Conservation (phyloP, 164 flowering plant species). For the Liquidambar formosana region DNA sequence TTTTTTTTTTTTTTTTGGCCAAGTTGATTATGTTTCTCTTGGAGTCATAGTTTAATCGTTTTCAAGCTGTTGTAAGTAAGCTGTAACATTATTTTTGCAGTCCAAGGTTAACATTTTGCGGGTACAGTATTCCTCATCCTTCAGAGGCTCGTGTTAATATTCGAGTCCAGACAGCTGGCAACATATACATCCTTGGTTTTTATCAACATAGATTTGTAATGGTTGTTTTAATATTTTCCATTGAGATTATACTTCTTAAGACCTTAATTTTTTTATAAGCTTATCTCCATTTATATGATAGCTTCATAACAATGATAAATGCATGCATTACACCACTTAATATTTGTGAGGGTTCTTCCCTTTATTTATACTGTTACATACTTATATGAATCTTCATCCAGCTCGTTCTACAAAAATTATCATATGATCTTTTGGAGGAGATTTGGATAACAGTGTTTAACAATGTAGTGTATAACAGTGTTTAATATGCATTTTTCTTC, state of each 20-base stretch:
- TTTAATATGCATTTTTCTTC: no score
- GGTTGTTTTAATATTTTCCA: background rate
- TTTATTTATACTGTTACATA: background rate
- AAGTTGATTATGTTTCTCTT: background rate
- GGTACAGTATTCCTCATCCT: constrained; percentile 98
- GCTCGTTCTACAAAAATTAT: background rate
- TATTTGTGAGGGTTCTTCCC: background rate
- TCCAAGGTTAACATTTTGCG: constrained; percentile 73
- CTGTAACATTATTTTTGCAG: constrained; percentile 48
- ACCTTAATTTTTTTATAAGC: background rate
- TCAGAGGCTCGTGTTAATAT: constrained; percentile 83
- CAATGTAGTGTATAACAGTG: no score
- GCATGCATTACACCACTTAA: background rate
- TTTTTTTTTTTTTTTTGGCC: background rate
- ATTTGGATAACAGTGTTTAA: no score
- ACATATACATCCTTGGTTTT: background rate
- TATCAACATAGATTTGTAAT: background rate
- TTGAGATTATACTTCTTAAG: background rate
- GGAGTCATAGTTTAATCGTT: background rate
- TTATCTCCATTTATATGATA: background rate
- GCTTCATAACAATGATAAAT: background rate
- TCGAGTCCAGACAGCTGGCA: constrained; percentile 92
- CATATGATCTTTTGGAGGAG: background rate
- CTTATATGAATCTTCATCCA: background rate
- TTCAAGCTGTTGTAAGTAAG: background rate